A percentile compares a stretch with the other conserved stretches of the same genome.
Evolutionary conservation across 2,329 filamentous ascomycete species (phyloP).

Genomic region (Alternaria sp.): DNA sequence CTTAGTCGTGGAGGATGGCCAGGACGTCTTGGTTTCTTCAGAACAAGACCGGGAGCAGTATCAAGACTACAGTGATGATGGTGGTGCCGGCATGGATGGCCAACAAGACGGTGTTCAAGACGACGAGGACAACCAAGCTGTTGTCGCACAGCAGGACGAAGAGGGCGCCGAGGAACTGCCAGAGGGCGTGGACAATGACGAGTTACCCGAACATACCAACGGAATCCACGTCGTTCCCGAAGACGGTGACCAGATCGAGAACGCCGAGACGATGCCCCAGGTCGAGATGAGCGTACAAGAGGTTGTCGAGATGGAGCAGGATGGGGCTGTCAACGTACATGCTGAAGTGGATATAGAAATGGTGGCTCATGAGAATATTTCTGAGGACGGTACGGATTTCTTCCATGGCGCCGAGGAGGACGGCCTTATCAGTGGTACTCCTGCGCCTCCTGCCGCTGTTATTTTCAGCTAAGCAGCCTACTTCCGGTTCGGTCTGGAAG

Average conservation of each 20-base stretch:
- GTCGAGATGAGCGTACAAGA: not conserved
- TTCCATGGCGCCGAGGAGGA: not conserved
- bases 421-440: not conserved
- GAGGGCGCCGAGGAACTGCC: not conserved
- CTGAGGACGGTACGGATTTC: not conserved
- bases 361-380: not conserved
- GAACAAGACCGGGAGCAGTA: slow-evolving; percentile 4
- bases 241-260: not conserved
- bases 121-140: not conserved
- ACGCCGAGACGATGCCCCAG: not conserved
- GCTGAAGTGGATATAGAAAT: not conserved
- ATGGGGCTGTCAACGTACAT: not conserved
- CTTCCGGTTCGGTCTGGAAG: not conserved
- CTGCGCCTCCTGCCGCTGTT: not conserved
- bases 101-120: slow-evolving; percentile 2
- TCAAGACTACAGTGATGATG: slow-evolving; percentile 6
- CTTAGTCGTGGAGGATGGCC: not conserved
- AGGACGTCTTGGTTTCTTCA: not conserved
- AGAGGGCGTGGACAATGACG: not conserved
- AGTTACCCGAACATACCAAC: not conserved
- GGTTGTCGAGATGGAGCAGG: not conserved
- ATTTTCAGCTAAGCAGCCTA: not conserved
- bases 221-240: not conserved
- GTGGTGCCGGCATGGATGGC: not conserved
- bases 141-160: not conserved